Evolutionary conservation across 306 rosid genomes (phyloP).

Genomic region (Hippophae rhamnoides): DNA sequence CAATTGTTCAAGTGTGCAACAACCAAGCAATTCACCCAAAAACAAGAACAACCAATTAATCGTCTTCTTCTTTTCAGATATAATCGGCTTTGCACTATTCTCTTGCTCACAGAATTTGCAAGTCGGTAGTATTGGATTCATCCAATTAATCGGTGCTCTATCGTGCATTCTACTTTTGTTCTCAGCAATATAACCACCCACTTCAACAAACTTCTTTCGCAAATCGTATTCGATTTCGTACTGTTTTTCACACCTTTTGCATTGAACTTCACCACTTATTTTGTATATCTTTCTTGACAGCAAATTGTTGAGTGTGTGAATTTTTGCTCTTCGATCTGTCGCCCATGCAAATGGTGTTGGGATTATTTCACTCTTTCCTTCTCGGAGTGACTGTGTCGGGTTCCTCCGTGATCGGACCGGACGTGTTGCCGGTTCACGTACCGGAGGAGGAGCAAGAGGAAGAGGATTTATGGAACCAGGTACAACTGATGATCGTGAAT

Average conservation of each 20-base stretch:
- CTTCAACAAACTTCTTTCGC: neutral
- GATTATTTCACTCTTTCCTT: conserved; percentile 1
- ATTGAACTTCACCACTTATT: conserved; percentile 28
- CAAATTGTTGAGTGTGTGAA: conserved; percentile 12
- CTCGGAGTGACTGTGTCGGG: neutral
- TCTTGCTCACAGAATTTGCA: conserved; percentile 31
- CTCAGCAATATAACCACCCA: neutral
- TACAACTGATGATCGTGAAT: no score
- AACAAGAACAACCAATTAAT: conserved; percentile 65
- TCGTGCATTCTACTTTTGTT: conserved; percentile 8
- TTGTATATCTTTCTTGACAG: neutral
- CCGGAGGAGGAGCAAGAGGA: neutral
- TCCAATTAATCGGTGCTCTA: conserved; percentile 38
- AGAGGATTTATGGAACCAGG: no score
- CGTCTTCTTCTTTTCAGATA: conserved; percentile 8
- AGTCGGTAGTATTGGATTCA: conserved; percentile 13
- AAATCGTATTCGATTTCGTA: conserved; percentile 18
- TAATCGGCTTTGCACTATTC: conserved; percentile 28
- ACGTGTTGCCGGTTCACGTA: neutral
- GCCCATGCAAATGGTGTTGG: conserved; percentile 47
- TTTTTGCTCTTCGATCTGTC: conserved; percentile 12
- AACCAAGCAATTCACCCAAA: conserved; percentile 38
- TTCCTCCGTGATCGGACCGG: conserved; percentile 2
- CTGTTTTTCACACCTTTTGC: conserved; percentile 27
- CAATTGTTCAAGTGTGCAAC: conserved; percentile 38